Conservation (phyloP, 257 asterid species). For the Eucommia ulmoides region DNA sequence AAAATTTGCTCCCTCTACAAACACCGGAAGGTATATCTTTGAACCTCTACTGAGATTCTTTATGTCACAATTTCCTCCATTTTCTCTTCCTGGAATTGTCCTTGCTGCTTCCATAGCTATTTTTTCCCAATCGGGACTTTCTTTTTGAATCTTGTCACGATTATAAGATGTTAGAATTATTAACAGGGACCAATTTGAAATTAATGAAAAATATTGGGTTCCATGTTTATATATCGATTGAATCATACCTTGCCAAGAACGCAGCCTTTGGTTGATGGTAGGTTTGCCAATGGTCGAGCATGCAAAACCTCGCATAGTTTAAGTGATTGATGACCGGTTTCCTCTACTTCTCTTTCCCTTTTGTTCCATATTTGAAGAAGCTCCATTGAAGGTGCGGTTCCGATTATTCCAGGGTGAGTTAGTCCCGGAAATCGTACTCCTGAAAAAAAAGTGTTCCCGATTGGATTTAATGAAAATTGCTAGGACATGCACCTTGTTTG, state of each 20-base stretch:
- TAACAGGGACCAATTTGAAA: too few relatives aligned
- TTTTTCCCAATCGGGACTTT: conserved; percentile 72
- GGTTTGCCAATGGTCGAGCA: conserved; percentile 68
- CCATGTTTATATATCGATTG: not conserved
- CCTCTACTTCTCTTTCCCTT: conserved; percentile 62
- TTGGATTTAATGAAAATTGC: too few relatives aligned
- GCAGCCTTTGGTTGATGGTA: conserved; percentile 75
- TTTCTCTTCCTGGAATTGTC: conserved; percentile 94
- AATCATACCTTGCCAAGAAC: conserved; percentile 76
- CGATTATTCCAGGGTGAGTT: conserved; percentile 87
- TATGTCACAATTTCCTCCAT: conserved; percentile 92
- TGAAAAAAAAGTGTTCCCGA: too few relatives aligned
- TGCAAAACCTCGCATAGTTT: conserved; percentile 86
- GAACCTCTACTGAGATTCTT: conserved; percentile 92
- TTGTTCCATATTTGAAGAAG: conserved; percentile 73
- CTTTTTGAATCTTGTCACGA: conserved; percentile 60
- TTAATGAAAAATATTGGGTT: too few relatives aligned
- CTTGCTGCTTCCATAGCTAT: conserved; percentile 84
- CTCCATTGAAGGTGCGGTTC: conserved; percentile 90
- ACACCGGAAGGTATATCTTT: conserved; percentile 86
- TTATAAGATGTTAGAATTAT: too few relatives aligned
- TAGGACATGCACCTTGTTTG: too few relatives aligned
- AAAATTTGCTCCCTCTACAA: conserved; percentile 92
- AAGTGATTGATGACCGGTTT: conserved; percentile 49
- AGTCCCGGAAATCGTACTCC: conserved; percentile 93